Base-by-base conservation (phyloP, 75 land plant genomes). In the Isoetes taiwanensis region DNA sequence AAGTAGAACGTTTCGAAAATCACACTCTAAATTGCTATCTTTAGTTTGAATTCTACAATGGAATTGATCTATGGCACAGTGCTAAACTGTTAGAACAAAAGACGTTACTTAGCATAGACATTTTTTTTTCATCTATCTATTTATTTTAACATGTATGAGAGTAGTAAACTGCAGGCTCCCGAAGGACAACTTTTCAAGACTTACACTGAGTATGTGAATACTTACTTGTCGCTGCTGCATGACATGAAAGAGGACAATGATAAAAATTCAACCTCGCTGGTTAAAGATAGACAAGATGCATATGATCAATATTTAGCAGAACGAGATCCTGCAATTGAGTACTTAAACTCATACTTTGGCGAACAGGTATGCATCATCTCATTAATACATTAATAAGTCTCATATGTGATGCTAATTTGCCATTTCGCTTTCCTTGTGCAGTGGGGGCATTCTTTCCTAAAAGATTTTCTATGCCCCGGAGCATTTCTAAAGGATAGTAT, bases 321-420 rank as follows among this genome's bases (percentile, higher is more conserved):
- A 29, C 14, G 73, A 28, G 73, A 70, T 50, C 73, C 73, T 43
- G 73, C 73, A 12, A 41, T 70, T 35, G 46, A 64, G 58, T 33
- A 64, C 10, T 64, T 70, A 30, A 57, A 43, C 26, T 37, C 37
- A 6, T 70, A 64, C 42, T 70, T 70, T 65, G 73, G 73, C 34
- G 40, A 34, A 12, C 52, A 70, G 73, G 73, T 70, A 57, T n/a
- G 27, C 25, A 16, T 43, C 19, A 20, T 16, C 16, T 54, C 30
- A 4, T n/a, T 30, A 55, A n/a, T 28, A 0, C 16, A 12, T 2
- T 55, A 9, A 23, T 19, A 2, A 25, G 30, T 26, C 10, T 12
- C 26, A n/a, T 34, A 25, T 28, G 11, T 55, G 57, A 55, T 10
- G 0, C 41, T 16, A 17, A 16, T 23, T 20, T 27, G 23, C 25